phyloP scores from a whole-genome alignment of 2,329 filamentous ascomycete genomes.

The Colletotrichum trifolii region DNA sequence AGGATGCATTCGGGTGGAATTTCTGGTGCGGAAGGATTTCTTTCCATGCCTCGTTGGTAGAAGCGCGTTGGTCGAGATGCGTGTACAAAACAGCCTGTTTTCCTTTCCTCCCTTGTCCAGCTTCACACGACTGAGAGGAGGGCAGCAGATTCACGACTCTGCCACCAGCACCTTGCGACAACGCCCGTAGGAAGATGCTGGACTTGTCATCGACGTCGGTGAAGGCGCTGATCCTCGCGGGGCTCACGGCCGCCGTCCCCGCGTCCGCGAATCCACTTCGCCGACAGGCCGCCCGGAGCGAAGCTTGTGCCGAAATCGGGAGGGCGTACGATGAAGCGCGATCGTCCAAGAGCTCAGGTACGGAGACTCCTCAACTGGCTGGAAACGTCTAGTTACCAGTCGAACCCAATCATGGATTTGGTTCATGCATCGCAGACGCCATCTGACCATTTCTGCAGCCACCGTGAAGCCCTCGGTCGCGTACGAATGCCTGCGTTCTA shows the following conservation, averaged over 20 bases:
- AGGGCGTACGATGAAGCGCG: slow-evolving; percentile 9
- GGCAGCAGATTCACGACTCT: neutral
- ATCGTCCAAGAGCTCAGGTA: neutral
- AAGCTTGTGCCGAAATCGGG: slow-evolving; percentile 22
- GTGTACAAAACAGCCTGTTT: neutral
- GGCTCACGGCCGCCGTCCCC: slow-evolving; percentile 11
- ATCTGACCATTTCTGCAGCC: neutral
- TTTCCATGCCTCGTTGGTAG: no score
- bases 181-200: slow-evolving; percentile 8
- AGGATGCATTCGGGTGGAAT: neutral
- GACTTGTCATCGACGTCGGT: neutral
- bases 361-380: neutral
- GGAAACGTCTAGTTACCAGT: neutral
- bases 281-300: neutral
- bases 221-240: neutral
- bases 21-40: neutral
- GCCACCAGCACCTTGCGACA: neutral
- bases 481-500: slow-evolving; percentile 37
- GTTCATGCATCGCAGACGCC: no score
- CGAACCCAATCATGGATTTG: no score
- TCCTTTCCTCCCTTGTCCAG: neutral
- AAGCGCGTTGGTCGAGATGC: neutral
- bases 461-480: slow-evolving; percentile 36
- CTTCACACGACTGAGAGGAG: neutral
- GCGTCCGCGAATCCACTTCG: neutral